A percentile compares a stretch with the other conserved stretches of the same genome.
phyloP scores from a whole-genome alignment of 169 alveolate species.

The Eimeria tenella region DNA sequence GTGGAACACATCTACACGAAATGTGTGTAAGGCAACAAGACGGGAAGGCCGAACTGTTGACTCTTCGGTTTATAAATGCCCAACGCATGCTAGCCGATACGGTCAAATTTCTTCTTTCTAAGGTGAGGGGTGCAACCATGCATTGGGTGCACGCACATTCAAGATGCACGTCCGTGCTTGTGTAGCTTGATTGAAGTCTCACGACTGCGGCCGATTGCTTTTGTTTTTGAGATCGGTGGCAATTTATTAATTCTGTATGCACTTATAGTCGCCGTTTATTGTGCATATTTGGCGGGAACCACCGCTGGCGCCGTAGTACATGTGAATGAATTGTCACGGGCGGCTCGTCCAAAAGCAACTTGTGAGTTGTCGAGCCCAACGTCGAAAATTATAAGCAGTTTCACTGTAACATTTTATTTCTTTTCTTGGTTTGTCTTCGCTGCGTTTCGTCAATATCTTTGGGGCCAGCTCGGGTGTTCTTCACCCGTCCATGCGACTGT shows the following conservation, averaged over 20 bases:
- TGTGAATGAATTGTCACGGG: conserved; percentile 32
- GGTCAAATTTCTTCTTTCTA: too few species aligned
- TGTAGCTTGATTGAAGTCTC: background rate
- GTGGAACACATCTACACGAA: too few species aligned
- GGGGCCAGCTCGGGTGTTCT: background rate
- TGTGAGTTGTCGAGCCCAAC: background rate
- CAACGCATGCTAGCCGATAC: too few species aligned
- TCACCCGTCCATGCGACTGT: background rate
- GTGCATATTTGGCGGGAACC: background rate
- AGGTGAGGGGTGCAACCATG: too few species aligned
- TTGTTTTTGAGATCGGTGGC: background rate
- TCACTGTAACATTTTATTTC: background rate
- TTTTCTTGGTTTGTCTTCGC: background rate
- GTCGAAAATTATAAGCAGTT: background rate
- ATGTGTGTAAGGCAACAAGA: too few species aligned
- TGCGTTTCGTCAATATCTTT: background rate
- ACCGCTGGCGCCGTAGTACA: background rate
- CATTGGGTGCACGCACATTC: too few species aligned
- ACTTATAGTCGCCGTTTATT: background rate
- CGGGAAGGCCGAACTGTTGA: too few species aligned
- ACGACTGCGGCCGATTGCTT: background rate
- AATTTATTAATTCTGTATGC: conserved; percentile 6
- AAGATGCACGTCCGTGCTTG: too few species aligned
- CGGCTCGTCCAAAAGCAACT: background rate
- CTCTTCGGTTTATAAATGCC: too few species aligned